These are phyloP conservation scores for Pichia sp. DNA, from an alignment of 1,139 yeast genomes.

Conservation along the genomic window DNA sequence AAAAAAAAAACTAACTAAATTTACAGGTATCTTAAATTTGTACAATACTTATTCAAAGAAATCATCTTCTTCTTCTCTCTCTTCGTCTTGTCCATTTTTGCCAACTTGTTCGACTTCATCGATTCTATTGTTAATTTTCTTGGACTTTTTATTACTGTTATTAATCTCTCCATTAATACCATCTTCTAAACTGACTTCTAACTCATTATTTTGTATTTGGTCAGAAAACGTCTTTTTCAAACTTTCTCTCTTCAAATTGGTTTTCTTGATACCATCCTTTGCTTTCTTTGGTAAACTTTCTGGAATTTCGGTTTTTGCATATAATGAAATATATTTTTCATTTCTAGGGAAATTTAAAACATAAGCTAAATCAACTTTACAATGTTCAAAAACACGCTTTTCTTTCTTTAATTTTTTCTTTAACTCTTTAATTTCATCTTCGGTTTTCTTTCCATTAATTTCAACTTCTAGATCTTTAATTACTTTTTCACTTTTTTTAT, in stretches of 20 bases:
- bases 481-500: conserved; percentile 56
- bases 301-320: conserved; percentile 37
- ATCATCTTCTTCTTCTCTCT: conserved; percentile 35
- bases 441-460: conserved; percentile 21
- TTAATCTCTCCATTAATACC: conserved; percentile 39
- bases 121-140: conserved; percentile 15
- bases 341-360: conserved; percentile 71
- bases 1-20: not conserved
- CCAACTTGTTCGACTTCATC: conserved; percentile 9
- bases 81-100: not conserved
- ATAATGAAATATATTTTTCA: conserved; percentile 76
- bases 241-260: conserved; percentile 44
- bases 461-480: conserved; percentile 33
- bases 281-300: conserved; percentile 33
- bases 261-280: conserved; percentile 39
- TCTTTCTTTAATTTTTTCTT: conserved; percentile 49
- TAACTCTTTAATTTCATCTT: conserved; percentile 31
- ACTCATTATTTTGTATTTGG: conserved; percentile 42
- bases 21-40: not conserved
- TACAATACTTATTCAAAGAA: conserved; percentile 37
- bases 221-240: conserved; percentile 47
- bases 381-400: conserved; percentile 47
- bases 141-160: conserved; percentile 21
- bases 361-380: conserved; percentile 71
- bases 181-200: conserved; percentile 56